These are phyloP conservation scores for Psilocybe subaeruginosa DNA, from an alignment of 768 basidiomycete species.

Conservation along the genomic window DNA sequence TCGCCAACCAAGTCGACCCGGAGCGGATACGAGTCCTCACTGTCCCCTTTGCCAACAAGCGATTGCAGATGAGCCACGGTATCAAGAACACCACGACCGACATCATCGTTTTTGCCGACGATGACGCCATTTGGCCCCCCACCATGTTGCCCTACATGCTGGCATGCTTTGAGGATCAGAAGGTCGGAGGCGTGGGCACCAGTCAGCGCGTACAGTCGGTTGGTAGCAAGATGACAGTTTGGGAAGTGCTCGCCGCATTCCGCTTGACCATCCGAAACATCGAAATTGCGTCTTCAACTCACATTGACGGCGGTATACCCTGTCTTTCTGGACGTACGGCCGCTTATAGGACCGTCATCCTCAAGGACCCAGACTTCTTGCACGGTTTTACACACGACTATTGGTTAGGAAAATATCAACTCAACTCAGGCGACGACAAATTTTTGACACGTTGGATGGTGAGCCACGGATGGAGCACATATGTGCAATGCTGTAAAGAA, in stretches of 20 bases:
- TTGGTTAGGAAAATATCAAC: slow-evolving; percentile 93
- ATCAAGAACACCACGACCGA: slow-evolving; percentile 90
- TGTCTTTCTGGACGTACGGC: slow-evolving; percentile 94
- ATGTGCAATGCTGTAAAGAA: slow-evolving; percentile 85
- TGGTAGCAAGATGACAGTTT: slow-evolving; percentile 82
- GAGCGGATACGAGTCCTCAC: slow-evolving; percentile 84
- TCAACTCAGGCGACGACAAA: slow-evolving; percentile 94
- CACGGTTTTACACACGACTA: slow-evolving; percentile 94
- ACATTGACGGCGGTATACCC: slow-evolving; percentile 91
- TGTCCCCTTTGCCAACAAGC: slow-evolving; percentile 92
- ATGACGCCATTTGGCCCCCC: slow-evolving; percentile 95
- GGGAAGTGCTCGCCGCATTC: slow-evolving; percentile 95
- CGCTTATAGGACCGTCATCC: slow-evolving; percentile 90
- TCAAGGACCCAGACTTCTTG: slow-evolving; percentile 93
- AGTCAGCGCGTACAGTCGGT: slow-evolving; percentile 86
- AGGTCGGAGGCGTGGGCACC: slow-evolving; percentile 91
- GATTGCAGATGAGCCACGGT: slow-evolving; percentile 92
- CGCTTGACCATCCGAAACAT: slow-evolving; percentile 93
- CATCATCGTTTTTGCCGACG: slow-evolving; percentile 94
- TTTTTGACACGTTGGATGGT: slow-evolving; percentile 98
- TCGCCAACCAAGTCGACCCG: slow-evolving; percentile 87
- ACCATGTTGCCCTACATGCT: slow-evolving; percentile 88
- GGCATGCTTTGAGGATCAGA: slow-evolving; percentile 94
- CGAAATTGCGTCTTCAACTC: slow-evolving; percentile 86
- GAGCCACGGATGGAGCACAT: slow-evolving; percentile 93